phyloP scores from a whole-genome alignment of 441 rosid genomes.

The Syzygium malaccense region DNA sequence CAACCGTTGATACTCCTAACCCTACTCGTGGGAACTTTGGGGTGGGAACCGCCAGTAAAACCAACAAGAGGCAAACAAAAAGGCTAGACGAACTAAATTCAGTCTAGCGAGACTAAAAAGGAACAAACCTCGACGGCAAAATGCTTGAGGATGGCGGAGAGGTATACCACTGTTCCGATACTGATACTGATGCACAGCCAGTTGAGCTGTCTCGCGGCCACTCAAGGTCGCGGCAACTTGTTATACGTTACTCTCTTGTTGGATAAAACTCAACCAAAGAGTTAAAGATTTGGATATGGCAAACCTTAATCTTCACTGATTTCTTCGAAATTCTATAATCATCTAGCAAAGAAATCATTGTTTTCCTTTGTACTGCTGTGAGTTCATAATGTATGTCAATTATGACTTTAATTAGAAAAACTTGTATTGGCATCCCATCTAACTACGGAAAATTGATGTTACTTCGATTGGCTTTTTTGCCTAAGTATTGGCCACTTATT shows the following conservation, averaged over 20 bases:
- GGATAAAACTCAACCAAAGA: not conserved
- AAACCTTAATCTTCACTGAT: not conserved
- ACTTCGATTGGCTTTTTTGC: no score
- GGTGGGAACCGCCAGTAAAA: not conserved
- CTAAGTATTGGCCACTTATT: no score
- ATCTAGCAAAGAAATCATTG: not conserved
- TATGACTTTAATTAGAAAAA: no score
- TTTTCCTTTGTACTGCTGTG: not conserved
- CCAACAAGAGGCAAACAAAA: accelerated
- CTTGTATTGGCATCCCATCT: no score
- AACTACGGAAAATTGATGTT: no score
- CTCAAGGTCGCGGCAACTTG: not conserved
- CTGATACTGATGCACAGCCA: not conserved
- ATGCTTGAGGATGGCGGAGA: not conserved
- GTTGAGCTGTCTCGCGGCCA: not conserved
- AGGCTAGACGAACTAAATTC: not conserved
- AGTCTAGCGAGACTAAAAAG: not conserved
- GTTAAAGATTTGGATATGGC: not conserved
- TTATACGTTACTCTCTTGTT: not conserved
- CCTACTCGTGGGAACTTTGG: not conserved
- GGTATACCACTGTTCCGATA: no score
- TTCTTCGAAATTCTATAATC: not conserved
- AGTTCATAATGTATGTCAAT: not conserved
- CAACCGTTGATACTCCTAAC: accelerated
- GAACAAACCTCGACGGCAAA: not conserved